Base-by-base conservation (phyloP, 2,329 filamentous ascomycete species). In the Alternaria hordeiaustralica region DNA sequence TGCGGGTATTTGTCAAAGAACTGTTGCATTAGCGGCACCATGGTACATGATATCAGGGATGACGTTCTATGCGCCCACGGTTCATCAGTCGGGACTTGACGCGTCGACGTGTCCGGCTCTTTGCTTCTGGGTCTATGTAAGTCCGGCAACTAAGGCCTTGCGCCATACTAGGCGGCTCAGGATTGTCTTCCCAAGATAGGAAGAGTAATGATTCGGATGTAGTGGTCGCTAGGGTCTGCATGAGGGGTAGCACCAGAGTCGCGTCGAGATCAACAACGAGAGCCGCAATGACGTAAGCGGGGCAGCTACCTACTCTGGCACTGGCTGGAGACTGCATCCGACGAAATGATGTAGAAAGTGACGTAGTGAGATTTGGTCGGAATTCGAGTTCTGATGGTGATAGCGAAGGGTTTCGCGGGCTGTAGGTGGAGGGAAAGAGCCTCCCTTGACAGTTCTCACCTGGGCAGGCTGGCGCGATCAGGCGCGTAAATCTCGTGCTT, bases 1-100 rank as follows among this genome's bases (percentile, higher is more conserved):
- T 50, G 45, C 36, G 23, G 36, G 57, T 59, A 59, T 59, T 59
- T 59, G 57, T 59, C 57, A 59, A 53, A 20, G 18, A 23, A 15
- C 18, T 44, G 36, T 33, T 41, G 49, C 30, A 41, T 41, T 44
- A 21, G 51, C n/a, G 51, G 30, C 28, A 2, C 2, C 20, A 54
- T 41, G 50, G 30, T 54, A 54, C 50, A 54, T 54, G 30, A 36
- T 12, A 20, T n/a, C 50, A 23, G 50, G 20, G 13, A 55, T 43
- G 33, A 55, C 51, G 33, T 51, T 33, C 7, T 51, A 55, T 23
- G 51, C 8, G 23, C 33, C 4, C 7, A 21, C 9, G 28, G 26
- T 33, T 23, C 6, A 44, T 44, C 30, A 36, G 26, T 51, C 18
- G 18, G 36, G 28, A 51, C 12, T 23, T 33, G 49, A 36, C 20